Evolutionary conservation across 2,329 filamentous ascomycete species (phyloP).

Genomic region (Pochonia chlamydosporia): DNA sequence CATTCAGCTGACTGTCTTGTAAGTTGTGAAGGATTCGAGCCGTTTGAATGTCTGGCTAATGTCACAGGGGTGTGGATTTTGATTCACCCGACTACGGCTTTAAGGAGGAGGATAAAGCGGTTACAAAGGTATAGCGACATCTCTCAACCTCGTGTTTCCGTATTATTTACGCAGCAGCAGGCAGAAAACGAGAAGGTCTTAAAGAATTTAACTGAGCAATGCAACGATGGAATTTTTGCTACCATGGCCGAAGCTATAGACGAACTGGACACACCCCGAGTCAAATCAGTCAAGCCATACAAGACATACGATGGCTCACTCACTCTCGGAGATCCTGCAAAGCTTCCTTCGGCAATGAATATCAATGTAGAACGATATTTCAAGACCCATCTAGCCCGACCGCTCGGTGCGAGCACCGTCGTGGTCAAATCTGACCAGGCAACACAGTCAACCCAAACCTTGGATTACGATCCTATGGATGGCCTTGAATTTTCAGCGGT

Average conservation of each 20-base stretch:
- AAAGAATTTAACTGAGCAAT: conserved; percentile 58
- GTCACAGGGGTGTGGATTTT: conserved; percentile 76
- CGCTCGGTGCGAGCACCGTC: conserved; percentile 73
- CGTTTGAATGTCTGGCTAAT: not conserved
- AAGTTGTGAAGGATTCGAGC: conserved; percentile 27
- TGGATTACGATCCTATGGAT: conserved; percentile 42
- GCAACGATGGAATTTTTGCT: conserved; percentile 65
- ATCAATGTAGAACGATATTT: conserved; percentile 92
- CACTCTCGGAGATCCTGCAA: conserved; percentile 70
- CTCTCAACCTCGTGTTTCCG: too few relatives aligned
- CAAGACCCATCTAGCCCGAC: conserved; percentile 70
- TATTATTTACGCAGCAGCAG: conserved; percentile 13
- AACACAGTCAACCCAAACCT: conserved; percentile 45
- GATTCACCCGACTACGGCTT: conserved; percentile 85
- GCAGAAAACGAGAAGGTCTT: conserved; percentile 65
- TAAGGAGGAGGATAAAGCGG: conserved; percentile 82
- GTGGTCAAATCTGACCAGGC: conserved; percentile 49
- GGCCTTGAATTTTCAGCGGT: conserved; percentile 60
- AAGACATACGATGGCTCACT: conserved; percentile 75
- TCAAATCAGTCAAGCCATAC: conserved; percentile 71
- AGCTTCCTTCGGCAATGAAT: conserved; percentile 66
- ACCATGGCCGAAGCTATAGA: conserved; percentile 81
- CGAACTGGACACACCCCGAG: conserved; percentile 68
- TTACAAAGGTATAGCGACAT: conserved; percentile 51
- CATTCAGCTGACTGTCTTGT: conserved; percentile 78